These are phyloP conservation scores for Dissophora ornata DNA, from an alignment of 192 early-diverging fungal genomes.

Conservation along the genomic window DNA sequence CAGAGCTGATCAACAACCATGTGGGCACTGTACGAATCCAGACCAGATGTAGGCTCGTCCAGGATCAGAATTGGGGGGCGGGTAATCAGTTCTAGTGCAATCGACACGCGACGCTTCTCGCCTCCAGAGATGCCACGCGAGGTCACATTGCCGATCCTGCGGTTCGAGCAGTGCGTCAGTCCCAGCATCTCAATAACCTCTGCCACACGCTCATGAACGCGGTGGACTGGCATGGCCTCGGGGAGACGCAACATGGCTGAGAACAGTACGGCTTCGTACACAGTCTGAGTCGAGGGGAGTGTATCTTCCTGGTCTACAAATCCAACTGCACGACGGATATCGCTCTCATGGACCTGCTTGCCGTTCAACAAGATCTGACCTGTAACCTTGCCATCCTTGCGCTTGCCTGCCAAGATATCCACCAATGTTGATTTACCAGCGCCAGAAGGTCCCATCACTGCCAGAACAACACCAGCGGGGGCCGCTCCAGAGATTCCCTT, in stretches of 20 bases:
- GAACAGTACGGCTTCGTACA: conserved; percentile 82
- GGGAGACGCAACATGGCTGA: conserved; percentile 78
- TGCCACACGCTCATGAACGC: conserved; percentile 61
- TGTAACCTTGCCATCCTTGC: conserved; percentile 64
- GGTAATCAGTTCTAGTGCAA: conserved; percentile 68
- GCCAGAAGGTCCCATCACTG: conserved; percentile 93
- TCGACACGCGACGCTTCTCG: conserved; percentile 73
- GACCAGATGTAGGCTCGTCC: conserved; percentile 87
- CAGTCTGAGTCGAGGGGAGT: conserved; percentile 69
- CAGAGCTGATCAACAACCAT: conserved; percentile 74
- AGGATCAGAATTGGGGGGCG: conserved; percentile 80
- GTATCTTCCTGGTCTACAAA: conserved; percentile 78
- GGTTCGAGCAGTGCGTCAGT: conserved; percentile 62
- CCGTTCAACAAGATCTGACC: conserved; percentile 67
- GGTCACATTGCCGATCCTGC: conserved; percentile 66
- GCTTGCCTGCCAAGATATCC: conserved; percentile 80
- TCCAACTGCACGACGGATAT: conserved; percentile 74
- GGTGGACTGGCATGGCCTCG: conserved; percentile 61
- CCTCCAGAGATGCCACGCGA: conserved; percentile 75
- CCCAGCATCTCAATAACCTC: conserved; percentile 72
- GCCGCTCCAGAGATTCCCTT: conserved; percentile 78
- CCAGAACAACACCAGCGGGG: conserved; percentile 78
- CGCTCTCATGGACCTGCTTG: conserved; percentile 42
- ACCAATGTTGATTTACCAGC: conserved; percentile 93
- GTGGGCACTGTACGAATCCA: conserved; percentile 77